Conservation (phyloP, 345 rosid species). For the Barbarea vulgaris region DNA sequence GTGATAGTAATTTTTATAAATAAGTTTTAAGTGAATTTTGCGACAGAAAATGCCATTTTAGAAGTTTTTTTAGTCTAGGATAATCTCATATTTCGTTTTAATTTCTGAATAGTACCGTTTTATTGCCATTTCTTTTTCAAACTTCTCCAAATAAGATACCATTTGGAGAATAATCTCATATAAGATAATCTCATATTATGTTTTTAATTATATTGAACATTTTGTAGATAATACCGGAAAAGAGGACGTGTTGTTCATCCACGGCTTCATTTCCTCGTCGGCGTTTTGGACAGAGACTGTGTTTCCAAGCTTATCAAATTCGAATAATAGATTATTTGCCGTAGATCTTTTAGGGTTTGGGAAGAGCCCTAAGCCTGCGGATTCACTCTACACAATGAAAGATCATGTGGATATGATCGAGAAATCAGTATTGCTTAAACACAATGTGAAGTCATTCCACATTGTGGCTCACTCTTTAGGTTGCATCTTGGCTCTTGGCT, state of each 20-base stretch:
- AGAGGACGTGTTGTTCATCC: constrained; percentile 84
- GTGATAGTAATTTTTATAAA: neutral
- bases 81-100: too few relatives aligned
- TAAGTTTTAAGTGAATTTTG: neutral
- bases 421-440: constrained; percentile 54
- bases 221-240: constrained; percentile 32
- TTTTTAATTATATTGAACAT: neutral
- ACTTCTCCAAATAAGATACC: too few relatives aligned
- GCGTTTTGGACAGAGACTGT: constrained; percentile 92
- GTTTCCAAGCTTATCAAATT: constrained; percentile 71
- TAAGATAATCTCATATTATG: neutral
- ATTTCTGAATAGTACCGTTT: too few relatives aligned
- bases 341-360: constrained; percentile 90
- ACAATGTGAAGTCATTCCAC: constrained; percentile 82
- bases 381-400: constrained; percentile 77
- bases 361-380: constrained; percentile 87
- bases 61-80: too few relatives aligned
- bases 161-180: too few relatives aligned
- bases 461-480: constrained; percentile 97
- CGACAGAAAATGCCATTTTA: too few relatives aligned
- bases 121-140: too few relatives aligned
- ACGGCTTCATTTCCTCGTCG: constrained; percentile 92
- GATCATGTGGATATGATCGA: constrained; percentile 94
- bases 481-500: constrained; percentile 87
- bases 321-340: constrained; percentile 66